Conservation (phyloP, 495 filamentous ascomycete species). For the Astrothelium macrocarpum region DNA sequence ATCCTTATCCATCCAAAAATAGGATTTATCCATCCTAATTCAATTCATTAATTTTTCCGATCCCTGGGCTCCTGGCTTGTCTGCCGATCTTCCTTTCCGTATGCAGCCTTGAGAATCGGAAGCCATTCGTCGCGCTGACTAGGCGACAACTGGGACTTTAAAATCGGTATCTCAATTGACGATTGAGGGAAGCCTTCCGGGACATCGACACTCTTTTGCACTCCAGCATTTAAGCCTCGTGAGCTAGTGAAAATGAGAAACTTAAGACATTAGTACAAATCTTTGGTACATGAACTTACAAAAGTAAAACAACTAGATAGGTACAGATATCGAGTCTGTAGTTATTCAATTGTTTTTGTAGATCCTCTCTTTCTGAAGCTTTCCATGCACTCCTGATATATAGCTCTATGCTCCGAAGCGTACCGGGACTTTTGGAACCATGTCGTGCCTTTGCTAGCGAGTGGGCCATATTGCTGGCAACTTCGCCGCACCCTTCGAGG, state of each 20-base stretch:
- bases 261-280: neutral
- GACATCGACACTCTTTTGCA: neutral
- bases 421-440: too few species aligned
- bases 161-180: neutral
- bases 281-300: neutral
- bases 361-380: neutral
- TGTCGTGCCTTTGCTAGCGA: neutral
- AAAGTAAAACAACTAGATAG: neutral
- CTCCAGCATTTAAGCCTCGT: neutral
- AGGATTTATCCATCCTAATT: too few species aligned
- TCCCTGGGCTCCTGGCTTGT: neutral
- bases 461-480: neutral
- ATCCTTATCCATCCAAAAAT: too few species aligned
- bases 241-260: neutral
- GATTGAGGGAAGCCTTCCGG: neutral
- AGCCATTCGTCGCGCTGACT: neutral
- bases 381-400: neutral
- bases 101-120: neutral
- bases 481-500: neutral
- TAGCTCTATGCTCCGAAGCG: neutral
- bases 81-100: neutral
- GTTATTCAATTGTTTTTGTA: neutral
- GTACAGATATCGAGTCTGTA: neutral
- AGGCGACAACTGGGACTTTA: neutral
- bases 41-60: too few species aligned